A percentile compares a stretch with the other conserved stretches of the same genome.
Evolutionary conservation across 2,329 filamentous ascomycete species (phyloP).

Genomic region (Hypoxylon sp.): DNA sequence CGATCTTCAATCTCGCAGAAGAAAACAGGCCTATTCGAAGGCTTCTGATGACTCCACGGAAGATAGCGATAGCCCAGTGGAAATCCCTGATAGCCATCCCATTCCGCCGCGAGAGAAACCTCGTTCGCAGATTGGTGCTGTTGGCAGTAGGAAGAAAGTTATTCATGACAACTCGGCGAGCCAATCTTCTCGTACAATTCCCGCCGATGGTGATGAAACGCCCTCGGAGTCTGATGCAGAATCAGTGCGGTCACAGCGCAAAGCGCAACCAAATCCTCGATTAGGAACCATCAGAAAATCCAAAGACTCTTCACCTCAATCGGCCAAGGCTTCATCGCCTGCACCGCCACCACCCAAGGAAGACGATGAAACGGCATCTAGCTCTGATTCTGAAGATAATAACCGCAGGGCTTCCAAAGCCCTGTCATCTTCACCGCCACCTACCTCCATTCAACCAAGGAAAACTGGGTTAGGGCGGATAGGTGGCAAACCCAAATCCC

Average conservation of each 20-base stretch:
- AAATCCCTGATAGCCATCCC: constrained; percentile 44
- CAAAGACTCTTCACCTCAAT: constrained; percentile 52
- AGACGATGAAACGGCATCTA: constrained; percentile 49
- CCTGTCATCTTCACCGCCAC: constrained; percentile 18
- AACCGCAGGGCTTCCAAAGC: constrained; percentile 19
- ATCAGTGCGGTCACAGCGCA: constrained; percentile 39
- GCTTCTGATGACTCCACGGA: constrained; percentile 37
- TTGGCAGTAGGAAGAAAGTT: constrained; percentile 41
- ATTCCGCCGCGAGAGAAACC: constrained; percentile 31
- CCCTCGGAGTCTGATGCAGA: constrained; percentile 52
- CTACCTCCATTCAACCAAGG: constrained; percentile 26
- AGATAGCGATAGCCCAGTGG: constrained; percentile 43
- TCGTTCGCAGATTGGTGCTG: constrained; percentile 42
- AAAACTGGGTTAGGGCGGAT: constrained; percentile 48
- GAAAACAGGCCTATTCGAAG: constrained; percentile 44
- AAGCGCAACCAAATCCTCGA: constrained; percentile 29
- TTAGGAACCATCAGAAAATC: constrained; percentile 45
- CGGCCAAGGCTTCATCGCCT: constrained; percentile 46
- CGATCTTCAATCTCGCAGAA: constrained; percentile 51
- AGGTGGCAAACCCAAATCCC: constrained; percentile 47
- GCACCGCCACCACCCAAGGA: constrained; percentile 34
- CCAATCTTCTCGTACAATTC: constrained; percentile 48
- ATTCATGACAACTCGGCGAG: constrained; percentile 33
- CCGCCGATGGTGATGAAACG: constrained; percentile 50
- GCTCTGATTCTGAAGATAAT: constrained; percentile 44